Base-by-base conservation (phyloP, 352 stramenopile species). In the Pythium coloratum region DNA sequence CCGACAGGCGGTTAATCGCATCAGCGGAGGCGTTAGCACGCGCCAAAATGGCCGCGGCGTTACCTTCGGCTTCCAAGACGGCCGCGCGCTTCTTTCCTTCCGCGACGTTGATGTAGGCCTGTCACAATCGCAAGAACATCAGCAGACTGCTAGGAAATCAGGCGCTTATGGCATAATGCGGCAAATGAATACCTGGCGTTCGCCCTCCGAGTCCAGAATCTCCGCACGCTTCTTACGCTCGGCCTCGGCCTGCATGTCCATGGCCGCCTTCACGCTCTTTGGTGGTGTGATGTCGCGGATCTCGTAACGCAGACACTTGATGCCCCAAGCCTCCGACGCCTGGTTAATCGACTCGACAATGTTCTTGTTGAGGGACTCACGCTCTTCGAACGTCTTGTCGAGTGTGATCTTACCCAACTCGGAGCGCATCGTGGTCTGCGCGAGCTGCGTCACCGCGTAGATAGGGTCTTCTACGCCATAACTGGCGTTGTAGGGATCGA, bases 301-400 rank as follows among this genome's bases (percentile, higher is more conserved):
- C 76, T 97, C 91, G 75, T 97, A 97, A 34, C 91, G 81, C 40
- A 97, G 68, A 55, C 90, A 97, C 74, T 92, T 91, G 76, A 97
- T 93, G 38, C 91, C 91, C 91, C 91, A 97, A 2, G 88, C 82
- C 60, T 89, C 80, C 0, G 91, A 94, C 2, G 91, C 91, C 71
- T 97, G 86, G 73, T 97, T 97, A 67, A 97, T 97, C 28, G 90
- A 80, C 65, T 94, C 83, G 54, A 97, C 90, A 55, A 97, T 97
- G 68, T 88, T 95, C 64, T 88, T 77, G 76, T 97, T 97, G 55
- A 97, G 84, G 54, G 82, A 95, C 76, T 97, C 91, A 54, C 91
- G 86, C 83, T 97, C 91, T 64, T 97, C 90, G 64, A 97, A 97
- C 16, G 90, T 97, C 81, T 97, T 97, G 77, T 97, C 91, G 47